A percentile compares a stretch with the other conserved stretches of the same genome.
Conservation (phyloP, 192 early-diverging fungal species). For the Backusella luteola region DNA sequence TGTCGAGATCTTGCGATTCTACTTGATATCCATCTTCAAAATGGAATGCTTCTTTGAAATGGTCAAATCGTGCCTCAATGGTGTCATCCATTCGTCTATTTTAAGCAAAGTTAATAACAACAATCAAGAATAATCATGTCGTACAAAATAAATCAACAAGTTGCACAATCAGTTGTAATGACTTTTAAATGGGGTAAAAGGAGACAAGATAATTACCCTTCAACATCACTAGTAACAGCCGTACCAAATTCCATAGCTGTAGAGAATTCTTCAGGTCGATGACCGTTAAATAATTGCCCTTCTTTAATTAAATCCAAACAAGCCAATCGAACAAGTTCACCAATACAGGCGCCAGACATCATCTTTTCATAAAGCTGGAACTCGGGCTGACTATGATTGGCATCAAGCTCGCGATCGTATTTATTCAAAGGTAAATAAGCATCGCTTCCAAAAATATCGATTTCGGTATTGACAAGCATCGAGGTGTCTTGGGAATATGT, state of each 20-base stretch:
- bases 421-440: constrained; percentile 78
- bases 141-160: not conserved
- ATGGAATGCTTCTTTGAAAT: constrained; percentile 1
- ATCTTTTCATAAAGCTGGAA: constrained; percentile 95
- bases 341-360: constrained; percentile 93
- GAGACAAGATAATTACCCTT: constrained; percentile 28
- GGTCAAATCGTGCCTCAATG: constrained; percentile 40
- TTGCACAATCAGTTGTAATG: not conserved
- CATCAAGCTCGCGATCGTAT: constrained; percentile 85
- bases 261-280: constrained; percentile 50
- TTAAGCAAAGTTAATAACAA: constrained; percentile 56
- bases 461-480: constrained; percentile 97
- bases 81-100: constrained; percentile 58
- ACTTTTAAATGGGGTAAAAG: not conserved
- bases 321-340: constrained; percentile 82
- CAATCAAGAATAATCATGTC: not conserved
- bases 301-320: constrained; percentile 79
- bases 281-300: constrained; percentile 72
- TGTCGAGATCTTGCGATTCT: constrained; percentile 61
- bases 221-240: constrained; percentile 37
- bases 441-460: constrained; percentile 80
- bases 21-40: constrained; percentile 36
- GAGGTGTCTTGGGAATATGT: constrained; percentile 50
- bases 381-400: constrained; percentile 71
- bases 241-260: constrained; percentile 58